These are phyloP conservation scores for Trametes villosa DNA, from an alignment of 768 basidiomycete genomes.

Conservation along the genomic window DNA sequence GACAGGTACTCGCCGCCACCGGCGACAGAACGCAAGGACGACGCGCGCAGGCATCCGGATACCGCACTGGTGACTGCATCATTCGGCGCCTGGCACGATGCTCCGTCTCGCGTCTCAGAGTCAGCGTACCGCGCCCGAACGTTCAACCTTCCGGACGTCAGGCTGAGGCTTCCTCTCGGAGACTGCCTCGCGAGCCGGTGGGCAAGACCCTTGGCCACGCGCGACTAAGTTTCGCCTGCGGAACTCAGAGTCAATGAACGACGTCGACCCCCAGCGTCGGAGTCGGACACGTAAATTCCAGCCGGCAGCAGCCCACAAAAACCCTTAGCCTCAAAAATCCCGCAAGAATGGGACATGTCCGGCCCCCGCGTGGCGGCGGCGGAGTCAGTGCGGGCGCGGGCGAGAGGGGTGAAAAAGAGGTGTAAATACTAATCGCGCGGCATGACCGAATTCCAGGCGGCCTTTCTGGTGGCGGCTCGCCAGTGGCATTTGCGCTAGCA, in stretches of 20 bases:
- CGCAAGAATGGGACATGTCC: background rate
- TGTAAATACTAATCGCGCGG: background rate
- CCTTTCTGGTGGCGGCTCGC: background rate
- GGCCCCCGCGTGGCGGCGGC: background rate
- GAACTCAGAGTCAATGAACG: background rate
- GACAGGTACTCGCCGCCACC: no score
- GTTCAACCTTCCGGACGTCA: no score
- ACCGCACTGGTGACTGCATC: no score
- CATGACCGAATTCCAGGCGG: background rate
- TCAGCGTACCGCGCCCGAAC: no score
- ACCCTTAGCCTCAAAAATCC: background rate
- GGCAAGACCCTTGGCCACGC: background rate
- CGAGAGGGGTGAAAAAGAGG: background rate
- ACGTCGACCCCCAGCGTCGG: no score
- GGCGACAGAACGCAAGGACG: no score
- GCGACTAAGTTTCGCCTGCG: background rate
- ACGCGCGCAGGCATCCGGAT: no score
- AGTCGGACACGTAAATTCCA: background rate
- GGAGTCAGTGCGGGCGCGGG: background rate
- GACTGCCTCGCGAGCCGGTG: no score
- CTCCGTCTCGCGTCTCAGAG: no score
- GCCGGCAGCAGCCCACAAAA: background rate
- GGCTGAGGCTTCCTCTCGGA: background rate
- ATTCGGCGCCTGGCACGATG: no score
- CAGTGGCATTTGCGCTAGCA: background rate